phyloP scores from a whole-genome alignment of 495 filamentous ascomycete species.

The Xylaria palmicola region DNA sequence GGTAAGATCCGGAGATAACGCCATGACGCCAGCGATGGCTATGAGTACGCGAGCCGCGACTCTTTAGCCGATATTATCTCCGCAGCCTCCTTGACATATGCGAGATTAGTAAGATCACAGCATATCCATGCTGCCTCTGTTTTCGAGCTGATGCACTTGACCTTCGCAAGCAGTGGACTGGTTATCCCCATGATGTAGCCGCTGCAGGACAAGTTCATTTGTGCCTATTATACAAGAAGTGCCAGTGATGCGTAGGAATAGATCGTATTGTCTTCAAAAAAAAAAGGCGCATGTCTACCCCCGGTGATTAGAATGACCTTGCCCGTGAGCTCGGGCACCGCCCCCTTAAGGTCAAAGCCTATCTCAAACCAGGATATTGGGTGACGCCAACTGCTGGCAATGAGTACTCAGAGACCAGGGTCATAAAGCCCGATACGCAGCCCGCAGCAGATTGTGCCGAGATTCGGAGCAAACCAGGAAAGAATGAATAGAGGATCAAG shows the following conservation, averaged over 20 bases:
- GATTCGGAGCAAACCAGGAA: too few species aligned
- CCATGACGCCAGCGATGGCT: constrained; percentile 66
- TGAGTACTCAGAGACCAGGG: too few species aligned
- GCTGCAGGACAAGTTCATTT: constrained; percentile 47
- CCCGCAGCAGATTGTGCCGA: too few species aligned
- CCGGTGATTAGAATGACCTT: constrained; percentile 55
- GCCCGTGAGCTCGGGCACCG: constrained; percentile 31
- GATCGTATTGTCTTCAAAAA: not conserved
- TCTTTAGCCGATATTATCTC: constrained; percentile 30
- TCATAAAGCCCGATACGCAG: too few species aligned
- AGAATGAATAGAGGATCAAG: too few species aligned
- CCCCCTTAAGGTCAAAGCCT: constrained; percentile 20
- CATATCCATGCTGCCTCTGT: constrained; percentile 33
- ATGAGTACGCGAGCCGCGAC: constrained; percentile 51
- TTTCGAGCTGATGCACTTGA: constrained; percentile 28
- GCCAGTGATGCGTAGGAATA: not conserved
- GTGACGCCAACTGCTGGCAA: too few species aligned
- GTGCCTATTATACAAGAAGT: constrained; percentile 10
- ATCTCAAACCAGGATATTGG: too few species aligned
- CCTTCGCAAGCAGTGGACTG: constrained; percentile 29
- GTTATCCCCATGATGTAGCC: constrained; percentile 45
- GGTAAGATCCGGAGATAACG: constrained; percentile 45
- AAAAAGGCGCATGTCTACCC: constrained; percentile 13
- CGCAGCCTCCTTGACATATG: constrained; percentile 40
- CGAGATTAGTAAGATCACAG: constrained; percentile 41